These are phyloP conservation scores for Sporothrix pseudoabietina DNA, from an alignment of 2,329 filamentous ascomycete genomes.

Conservation along the genomic window DNA sequence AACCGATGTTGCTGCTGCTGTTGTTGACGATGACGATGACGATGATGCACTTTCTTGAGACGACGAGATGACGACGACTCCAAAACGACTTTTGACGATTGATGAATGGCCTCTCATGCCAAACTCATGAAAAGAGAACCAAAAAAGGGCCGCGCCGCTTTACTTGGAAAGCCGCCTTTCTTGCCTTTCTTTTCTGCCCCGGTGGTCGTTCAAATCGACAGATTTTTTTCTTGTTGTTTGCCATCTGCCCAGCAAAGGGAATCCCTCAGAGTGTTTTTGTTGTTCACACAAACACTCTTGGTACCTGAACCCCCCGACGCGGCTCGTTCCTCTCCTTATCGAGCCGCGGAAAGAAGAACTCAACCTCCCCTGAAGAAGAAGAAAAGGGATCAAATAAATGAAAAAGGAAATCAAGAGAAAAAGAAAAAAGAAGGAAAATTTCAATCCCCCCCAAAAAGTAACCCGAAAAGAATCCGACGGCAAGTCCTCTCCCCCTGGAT, in stretches of 20 bases:
- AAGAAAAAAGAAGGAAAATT: neutral
- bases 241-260: constrained; percentile 2
- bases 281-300: neutral
- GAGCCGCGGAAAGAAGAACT: constrained; percentile 27
- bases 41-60: neutral
- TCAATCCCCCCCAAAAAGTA: neutral
- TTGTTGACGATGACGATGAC: constrained; percentile 5
- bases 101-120: constrained; percentile 9
- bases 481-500: constrained; percentile 16
- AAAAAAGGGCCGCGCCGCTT: constrained; percentile 20
- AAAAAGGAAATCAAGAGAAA: constrained; percentile 15
- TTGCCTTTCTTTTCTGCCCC: neutral
- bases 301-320: neutral
- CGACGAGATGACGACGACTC: neutral
- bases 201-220: constrained; percentile 4
- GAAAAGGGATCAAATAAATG: constrained; percentile 8
- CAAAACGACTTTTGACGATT: constrained; percentile 2
- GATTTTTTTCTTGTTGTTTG: neutral
- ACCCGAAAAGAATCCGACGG: constrained; percentile 10
- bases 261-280: neutral
- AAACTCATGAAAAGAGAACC: neutral
- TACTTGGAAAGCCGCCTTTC: constrained; percentile 6
- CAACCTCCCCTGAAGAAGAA: neutral
- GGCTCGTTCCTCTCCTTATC: constrained; percentile 30
- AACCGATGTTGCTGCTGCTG: neutral